Conservation (phyloP, 495 filamentous ascomycete genomes). For the Symbiotaphrina buchneri region DNA sequence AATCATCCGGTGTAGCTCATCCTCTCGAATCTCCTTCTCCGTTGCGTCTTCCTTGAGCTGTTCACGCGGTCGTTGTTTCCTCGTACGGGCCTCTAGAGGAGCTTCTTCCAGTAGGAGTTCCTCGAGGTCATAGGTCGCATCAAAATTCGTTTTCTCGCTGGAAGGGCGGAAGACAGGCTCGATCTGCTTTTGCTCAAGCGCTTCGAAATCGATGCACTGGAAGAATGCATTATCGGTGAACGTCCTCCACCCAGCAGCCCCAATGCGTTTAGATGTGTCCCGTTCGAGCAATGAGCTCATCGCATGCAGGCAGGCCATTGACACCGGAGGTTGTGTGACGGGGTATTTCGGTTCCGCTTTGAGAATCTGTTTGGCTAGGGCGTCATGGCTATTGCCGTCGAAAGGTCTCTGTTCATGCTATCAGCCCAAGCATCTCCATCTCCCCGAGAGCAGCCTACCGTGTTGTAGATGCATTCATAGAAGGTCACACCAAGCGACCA, state of each 20-base stretch:
- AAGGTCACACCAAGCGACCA: slow-evolving; percentile 94
- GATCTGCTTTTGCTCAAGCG: slow-evolving; percentile 70
- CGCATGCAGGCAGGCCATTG: slow-evolving; percentile 65
- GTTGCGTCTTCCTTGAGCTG: slow-evolving; percentile 84
- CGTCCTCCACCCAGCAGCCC: slow-evolving; percentile 50
- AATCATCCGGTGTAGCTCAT: slow-evolving; percentile 84
- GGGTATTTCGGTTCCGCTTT: slow-evolving; percentile 70
- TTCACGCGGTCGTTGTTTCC: slow-evolving; percentile 82
- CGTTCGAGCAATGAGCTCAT: slow-evolving; percentile 62
- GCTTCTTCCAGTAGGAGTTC: slow-evolving; percentile 89
- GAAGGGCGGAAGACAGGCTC: slow-evolving; percentile 83
- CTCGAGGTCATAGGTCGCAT: slow-evolving; percentile 93
- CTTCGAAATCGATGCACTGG: slow-evolving; percentile 60
- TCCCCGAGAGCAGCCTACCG: slow-evolving; percentile 29
- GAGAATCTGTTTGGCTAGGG: slow-evolving; percentile 57
- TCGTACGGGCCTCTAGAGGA: slow-evolving; percentile 75
- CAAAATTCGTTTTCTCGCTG: slow-evolving; percentile 95
- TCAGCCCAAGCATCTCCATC: neutral
- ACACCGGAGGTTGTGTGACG: slow-evolving; percentile 73
- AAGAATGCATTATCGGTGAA: slow-evolving; percentile 85
- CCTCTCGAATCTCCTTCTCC: slow-evolving; percentile 82
- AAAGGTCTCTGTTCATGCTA: slow-evolving; percentile 51
- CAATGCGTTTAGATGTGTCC: slow-evolving; percentile 61
- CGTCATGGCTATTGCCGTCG: slow-evolving; percentile 63
- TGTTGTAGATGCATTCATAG: slow-evolving; percentile 98